Evolutionary conservation across 306 rosid genomes (phyloP).

Genomic region (Inga leiocalycina): DNA sequence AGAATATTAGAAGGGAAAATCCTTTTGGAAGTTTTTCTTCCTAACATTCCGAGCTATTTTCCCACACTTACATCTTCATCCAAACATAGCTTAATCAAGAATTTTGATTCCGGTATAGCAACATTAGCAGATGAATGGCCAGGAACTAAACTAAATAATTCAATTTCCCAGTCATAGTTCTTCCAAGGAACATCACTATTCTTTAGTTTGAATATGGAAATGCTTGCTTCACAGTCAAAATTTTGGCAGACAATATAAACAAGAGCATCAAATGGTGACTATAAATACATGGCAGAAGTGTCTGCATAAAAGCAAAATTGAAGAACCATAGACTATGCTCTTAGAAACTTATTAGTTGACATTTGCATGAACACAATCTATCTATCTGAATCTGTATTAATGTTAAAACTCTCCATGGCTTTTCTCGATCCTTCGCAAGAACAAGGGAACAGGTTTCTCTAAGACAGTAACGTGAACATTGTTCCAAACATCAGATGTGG

Average conservation of each 20-base stretch:
- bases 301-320: background rate
- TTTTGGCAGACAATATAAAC: background rate
- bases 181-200: background rate
- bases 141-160: background rate
- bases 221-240: background rate
- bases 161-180: background rate
- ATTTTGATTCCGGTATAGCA: background rate
- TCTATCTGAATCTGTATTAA: slow-evolving; percentile 35
- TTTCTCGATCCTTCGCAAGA: slow-evolving; percentile 44
- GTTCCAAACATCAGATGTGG: slow-evolving; percentile 63
- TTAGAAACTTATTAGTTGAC: background rate
- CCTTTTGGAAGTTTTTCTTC: no score
- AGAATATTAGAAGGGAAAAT: no score
- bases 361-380: background rate
- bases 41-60: no score
- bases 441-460: slow-evolving; percentile 52
- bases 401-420: slow-evolving; percentile 38
- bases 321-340: background rate
- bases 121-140: background rate
- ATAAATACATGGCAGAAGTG: background rate
- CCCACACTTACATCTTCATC: no score
- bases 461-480: slow-evolving; percentile 57
- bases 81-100: background rate
- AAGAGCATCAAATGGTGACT: background rate
- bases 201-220: background rate